Evolutionary conservation across 495 filamentous ascomycete genomes (phyloP), one percentile per base, ranked within the genome.

Genomic region (Rusavskia elegans): DNA sequence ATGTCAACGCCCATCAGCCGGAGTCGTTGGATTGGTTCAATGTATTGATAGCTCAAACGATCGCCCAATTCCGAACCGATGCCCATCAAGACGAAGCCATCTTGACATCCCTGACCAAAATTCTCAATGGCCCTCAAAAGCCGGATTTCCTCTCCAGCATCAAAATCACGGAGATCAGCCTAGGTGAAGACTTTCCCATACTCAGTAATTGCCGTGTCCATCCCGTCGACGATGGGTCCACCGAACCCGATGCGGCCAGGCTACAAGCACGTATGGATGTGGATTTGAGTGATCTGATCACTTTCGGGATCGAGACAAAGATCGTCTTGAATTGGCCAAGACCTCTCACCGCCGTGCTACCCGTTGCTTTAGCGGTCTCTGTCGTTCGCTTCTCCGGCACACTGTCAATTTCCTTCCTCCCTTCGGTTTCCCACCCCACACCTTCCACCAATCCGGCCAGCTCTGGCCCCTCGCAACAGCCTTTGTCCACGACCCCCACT

Each of bases 21-120:
- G 92, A 98, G 67, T 88, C 83, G n/a, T 69, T 98, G 57, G 92
- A 98, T 64, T 98, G 92, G 92, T 97, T 98, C 74, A 98, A 98
- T 65, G 92, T 98, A 23, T 74, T 98, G 52, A 82, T 97, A 50
- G 93, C 92, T 7, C 92, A 98, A 69, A 93, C 93, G 0, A 89
- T 98, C 49, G 90, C 93, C 3, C 93, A 97, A 62, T 89, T 97
- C 61, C 77, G 92, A 48, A 80, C 82, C 54, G 93, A 96, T 59
- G 92, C 92, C 23, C 75, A 77, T 30, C 76, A 85, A 27, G 79
- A 87, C 49, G 89, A 95, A 61, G 93, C 92, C 7, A 89, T 98
- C 21, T 77, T 98, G n/a, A 83, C 77, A n/a, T 89, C 82, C n/a
- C 71, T 98, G n/a, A 92, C 80, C 9, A 82, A 81, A 35, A 78